Base-by-base conservation (phyloP, 164 flowering plant genomes). In the Liquidambar formosana region DNA sequence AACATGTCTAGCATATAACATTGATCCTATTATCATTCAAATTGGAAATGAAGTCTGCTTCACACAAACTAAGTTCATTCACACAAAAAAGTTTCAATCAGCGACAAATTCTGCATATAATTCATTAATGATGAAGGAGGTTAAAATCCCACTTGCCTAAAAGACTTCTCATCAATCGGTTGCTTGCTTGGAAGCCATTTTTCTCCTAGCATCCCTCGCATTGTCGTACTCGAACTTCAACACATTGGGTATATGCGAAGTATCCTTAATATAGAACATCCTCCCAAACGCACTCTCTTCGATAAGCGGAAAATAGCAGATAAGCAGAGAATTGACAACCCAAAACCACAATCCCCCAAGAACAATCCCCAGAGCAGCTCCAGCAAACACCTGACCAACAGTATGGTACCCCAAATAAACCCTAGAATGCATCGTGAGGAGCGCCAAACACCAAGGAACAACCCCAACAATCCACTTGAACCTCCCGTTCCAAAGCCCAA, bases 391-490 rank as follows among this genome's bases (percentile, higher is more conserved):
- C 86, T 95, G 99, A 0, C 81, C 88, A 3, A 88, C 86, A 10
- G 93, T 81, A 63, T 95, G 99, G 79, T 95, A 95, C 57, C 99
- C 99, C 82, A 95, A 75, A 76, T 95, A 95, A 59, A 95, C 99
- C 87, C 99, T 85, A 11, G 97, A 92, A 60, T 64, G 82, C 96
- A 93, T 82, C 0, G 99, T 95, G 44, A 95, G 72, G 3, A 85
- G 8, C 4, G 99, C 97, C 52, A 84, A 5, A 5, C 83, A 76
- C 97, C 97, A 91, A 1, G 82, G 71, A 28, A 77, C 1, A 10
- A 76, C 54, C 33, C 64, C 69, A 28, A 72, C 76, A 21, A 72
- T 10, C 75, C 70, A 79, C 58, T 73, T 81, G 64, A 69, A 77
- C 21, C 25, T 60, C 12, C 73, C 69, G 26, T 46, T 43, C 19